Conservation (phyloP, 345 rosid genomes). For the Dimocarpus longan region DNA sequence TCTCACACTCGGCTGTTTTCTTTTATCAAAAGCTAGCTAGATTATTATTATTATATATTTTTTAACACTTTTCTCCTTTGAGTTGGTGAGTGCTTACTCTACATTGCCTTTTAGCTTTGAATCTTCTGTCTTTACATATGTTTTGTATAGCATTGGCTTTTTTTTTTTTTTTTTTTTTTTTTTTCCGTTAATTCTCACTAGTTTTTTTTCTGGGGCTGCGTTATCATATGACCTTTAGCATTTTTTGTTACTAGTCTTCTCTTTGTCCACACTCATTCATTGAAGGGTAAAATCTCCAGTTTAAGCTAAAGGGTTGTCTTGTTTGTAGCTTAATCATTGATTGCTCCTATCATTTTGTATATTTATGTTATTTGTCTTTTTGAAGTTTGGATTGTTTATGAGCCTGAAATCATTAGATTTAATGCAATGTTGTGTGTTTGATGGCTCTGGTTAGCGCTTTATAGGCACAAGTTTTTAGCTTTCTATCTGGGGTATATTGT, state of each 20-base stretch:
- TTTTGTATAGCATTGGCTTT: conserved; percentile 12
- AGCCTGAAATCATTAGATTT: conserved; percentile 6
- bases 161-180: no score
- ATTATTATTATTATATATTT: no score
- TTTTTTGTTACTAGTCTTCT: conserved; percentile 16
- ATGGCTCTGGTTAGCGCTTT: conserved; percentile 5
- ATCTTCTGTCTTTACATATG: conserved; percentile 26
- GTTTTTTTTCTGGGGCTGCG: conserved; percentile 3
- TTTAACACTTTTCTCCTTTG: conserved; percentile 17
- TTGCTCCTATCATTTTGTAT: not conserved
- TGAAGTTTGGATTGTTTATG: conserved; percentile 1
- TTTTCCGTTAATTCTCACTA: conserved; percentile 6
- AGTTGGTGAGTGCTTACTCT: conserved; percentile 21
- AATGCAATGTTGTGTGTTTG: conserved; percentile 11
- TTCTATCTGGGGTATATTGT: conserved; percentile 1
- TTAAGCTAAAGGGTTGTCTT: conserved; percentile 22
- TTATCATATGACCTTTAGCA: conserved; percentile 25
- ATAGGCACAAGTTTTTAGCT: not conserved
- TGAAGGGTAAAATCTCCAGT: conserved; percentile 37
- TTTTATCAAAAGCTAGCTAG: no score
- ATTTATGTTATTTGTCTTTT: not conserved
- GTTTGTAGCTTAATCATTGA: conserved; percentile 2
- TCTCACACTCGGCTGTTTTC: not conserved
- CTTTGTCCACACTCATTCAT: conserved; percentile 30
- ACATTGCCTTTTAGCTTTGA: conserved; percentile 34